Evolutionary conservation across 2,329 filamentous ascomycete species (phyloP).

Genomic region (Teratosphaeria gauchensis): DNA sequence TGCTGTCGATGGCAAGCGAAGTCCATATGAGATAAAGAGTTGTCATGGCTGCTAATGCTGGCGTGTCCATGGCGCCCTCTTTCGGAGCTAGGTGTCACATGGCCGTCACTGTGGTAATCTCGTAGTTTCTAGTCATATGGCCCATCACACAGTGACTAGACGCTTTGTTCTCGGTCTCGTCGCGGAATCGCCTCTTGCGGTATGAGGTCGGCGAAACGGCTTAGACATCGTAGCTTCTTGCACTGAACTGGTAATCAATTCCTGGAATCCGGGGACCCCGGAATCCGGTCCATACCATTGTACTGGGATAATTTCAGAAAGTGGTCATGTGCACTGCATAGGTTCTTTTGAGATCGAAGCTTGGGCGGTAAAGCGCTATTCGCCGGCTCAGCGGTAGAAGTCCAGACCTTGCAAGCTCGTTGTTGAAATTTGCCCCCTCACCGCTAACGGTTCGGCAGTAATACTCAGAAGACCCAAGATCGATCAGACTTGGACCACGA

Average conservation of each 20-base stretch:
- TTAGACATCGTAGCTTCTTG: background rate
- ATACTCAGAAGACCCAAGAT: background rate
- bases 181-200: background rate
- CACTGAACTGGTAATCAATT: background rate
- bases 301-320: background rate
- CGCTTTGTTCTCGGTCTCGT: background rate
- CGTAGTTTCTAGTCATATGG: background rate
- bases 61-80: background rate
- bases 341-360: background rate
- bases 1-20: background rate
- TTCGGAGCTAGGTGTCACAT: background rate
- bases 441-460: background rate
- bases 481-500: background rate
- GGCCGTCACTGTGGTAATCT: background rate
- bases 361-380: background rate
- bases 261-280: background rate
- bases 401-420: background rate
- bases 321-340: background rate
- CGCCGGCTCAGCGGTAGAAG: background rate
- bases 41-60: background rate
- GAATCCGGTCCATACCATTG: background rate
- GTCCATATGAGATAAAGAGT: background rate
- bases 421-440: background rate
- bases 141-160: background rate
- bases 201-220: background rate